phyloP scores from a whole-genome alignment of 2,329 filamentous ascomycete genomes.

The Diaporthe vexans region DNA sequence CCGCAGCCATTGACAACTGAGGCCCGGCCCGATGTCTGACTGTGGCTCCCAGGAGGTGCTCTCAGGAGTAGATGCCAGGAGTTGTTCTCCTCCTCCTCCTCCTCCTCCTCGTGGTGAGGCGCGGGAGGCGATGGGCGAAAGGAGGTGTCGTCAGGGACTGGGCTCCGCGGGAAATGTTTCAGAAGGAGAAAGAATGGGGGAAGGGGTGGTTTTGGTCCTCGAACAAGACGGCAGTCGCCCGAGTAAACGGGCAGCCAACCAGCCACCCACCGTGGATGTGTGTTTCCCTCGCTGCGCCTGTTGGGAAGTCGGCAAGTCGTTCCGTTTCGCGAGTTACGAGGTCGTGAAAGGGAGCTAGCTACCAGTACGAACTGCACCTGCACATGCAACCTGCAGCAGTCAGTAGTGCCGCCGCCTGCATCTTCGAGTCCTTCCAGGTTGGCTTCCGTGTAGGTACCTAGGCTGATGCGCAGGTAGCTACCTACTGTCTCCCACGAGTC shows the following conservation, averaged over 20 bases:
- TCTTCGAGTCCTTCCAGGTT: not conserved
- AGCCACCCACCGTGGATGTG: not conserved
- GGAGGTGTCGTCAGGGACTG: constrained; percentile 3
- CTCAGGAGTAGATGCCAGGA: not conserved
- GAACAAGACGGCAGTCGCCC: constrained; percentile 14
- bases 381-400: not conserved
- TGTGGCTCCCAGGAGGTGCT: constrained; percentile 2
- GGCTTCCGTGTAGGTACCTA: not conserved
- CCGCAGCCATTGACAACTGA: not conserved
- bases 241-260: constrained; percentile 11
- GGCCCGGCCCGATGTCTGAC: constrained; percentile 15
- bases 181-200: constrained; percentile 9
- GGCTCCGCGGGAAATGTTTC: constrained; percentile 24
- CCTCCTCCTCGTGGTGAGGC: not conserved
- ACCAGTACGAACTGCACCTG: not conserved
- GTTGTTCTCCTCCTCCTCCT: not conserved
- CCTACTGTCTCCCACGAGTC: not conserved
- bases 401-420: not conserved
- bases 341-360: too few species aligned
- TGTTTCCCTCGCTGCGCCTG: not conserved
- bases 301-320: constrained; percentile 19
- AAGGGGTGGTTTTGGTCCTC: not conserved
- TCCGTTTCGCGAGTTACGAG: constrained; percentile 13
- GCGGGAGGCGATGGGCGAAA: not conserved
- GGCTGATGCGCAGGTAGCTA: too few species aligned